Percentiles rank a stretch among this genome's conserved stretches.
Conservation (phyloP, 1,139 yeast genomes). For the Hansenula sp. region DNA sequence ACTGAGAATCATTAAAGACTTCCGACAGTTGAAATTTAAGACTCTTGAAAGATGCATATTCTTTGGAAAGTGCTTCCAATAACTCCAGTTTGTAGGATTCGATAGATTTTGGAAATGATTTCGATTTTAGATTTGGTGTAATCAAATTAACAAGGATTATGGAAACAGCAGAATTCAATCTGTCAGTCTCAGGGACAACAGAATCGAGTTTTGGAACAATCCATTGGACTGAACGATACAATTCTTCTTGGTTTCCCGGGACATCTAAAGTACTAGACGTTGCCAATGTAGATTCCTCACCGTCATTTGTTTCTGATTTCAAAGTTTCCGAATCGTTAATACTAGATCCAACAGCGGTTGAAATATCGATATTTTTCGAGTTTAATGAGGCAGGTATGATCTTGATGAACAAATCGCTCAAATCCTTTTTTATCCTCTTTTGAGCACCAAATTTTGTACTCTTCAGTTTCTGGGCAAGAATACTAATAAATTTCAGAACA, state of each 20-base stretch:
- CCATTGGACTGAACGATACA: conserved; percentile 33
- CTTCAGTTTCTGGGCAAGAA: conserved; percentile 53
- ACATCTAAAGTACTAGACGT: background rate
- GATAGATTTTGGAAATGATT: conserved; percentile 30
- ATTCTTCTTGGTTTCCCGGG: conserved; percentile 30
- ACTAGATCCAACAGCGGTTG: conserved; percentile 11
- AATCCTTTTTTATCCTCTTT: conserved; percentile 57
- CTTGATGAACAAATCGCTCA: conserved; percentile 59
- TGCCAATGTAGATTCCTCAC: background rate
- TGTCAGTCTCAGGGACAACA: conserved; percentile 52
- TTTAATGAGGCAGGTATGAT: conserved; percentile 41
- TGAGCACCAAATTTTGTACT: conserved; percentile 60
- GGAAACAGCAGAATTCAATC: conserved; percentile 38
- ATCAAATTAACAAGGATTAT: conserved; percentile 42
- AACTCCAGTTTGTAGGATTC: conserved; percentile 35
- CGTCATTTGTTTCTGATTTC: conserved; percentile 2
- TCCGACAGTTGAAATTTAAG: conserved; percentile 56
- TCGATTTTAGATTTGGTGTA: conserved; percentile 42
- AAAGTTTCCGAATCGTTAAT: conserved; percentile 7
- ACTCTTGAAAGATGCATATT: conserved; percentile 34
- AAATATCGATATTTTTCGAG: conserved; percentile 16
- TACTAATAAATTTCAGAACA: conserved; percentile 45
- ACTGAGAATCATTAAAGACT: conserved; percentile 41
- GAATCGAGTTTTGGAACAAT: conserved; percentile 39
- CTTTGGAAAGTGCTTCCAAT: conserved; percentile 35